Base-by-base conservation (phyloP, 805 yeast species). In the Zygosaccharomyces bailii region DNA sequence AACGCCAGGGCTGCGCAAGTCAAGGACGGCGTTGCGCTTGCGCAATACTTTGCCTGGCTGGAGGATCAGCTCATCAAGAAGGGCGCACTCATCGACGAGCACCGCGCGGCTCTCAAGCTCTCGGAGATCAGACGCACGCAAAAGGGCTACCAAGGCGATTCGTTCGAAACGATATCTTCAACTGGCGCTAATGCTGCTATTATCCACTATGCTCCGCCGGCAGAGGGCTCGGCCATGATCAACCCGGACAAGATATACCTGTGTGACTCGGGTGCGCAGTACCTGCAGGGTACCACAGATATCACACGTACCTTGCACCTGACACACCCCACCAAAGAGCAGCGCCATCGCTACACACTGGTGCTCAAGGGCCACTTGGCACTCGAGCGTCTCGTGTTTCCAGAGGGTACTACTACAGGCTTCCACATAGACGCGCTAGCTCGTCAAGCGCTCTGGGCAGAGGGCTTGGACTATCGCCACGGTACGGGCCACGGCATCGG, bases 401-500 rank as follows among this genome's bases (percentile, higher is more conserved):
- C 93, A 3, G 79, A 77, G 42, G 83, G 84, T 4, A 76, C 86
- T 4, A 76, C 86, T 1, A 77, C 84, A 7, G 96, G 96, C 0
- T 75, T 77, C 44, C 76, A 79, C 57, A 77, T 93, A 25, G 99
- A 93, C 60, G 70, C 80, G 0, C 71, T 89, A 42, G 96, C 96
- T 0, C 75, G 99, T 51, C 89, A 84, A 63, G 82, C 78, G 42
- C 68, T 93, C 48, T 86, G 95, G 89, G 71, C 78, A 31, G 73
- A 79, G 42, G 98, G 98, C 0, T 70, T 87, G 39, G 93, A 86
- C 61, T 93, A 86, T 62, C 78, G 82, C 51, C 99, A 93, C 65
- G 98, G 99, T 7, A 88, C 98, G 0, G 96, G 98, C 1, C 99
- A 93, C 65, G 99, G 99, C 4, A 85, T 93, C n/a, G 98, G 96